phyloP scores from a whole-genome alignment of 2,329 filamentous ascomycete species.

The Cercospora berteroae region DNA sequence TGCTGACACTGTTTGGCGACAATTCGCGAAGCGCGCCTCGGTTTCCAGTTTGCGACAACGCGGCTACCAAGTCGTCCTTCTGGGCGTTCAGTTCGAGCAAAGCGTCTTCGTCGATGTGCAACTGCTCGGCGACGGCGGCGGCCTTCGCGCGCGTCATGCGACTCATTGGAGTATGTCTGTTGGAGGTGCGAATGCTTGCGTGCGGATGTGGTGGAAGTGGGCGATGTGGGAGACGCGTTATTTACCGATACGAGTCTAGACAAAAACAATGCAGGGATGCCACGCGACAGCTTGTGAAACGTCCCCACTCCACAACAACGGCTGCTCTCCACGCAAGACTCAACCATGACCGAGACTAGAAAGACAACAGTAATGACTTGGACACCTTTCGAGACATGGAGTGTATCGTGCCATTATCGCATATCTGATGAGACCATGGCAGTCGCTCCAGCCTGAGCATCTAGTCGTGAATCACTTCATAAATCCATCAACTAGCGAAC shows the following conservation, averaged over 20 bases:
- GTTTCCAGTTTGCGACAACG: slow-evolving; percentile 23
- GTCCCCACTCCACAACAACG: background rate
- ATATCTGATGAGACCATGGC: background rate
- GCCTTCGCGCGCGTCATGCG: slow-evolving; percentile 47
- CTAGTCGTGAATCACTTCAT: background rate
- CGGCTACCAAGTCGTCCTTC: slow-evolving; percentile 9
- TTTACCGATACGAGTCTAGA: slow-evolving; percentile 11
- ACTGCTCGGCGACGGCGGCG: slow-evolving; percentile 40
- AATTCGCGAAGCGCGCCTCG: slow-evolving; percentile 44
- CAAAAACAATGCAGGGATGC: slow-evolving; percentile 7
- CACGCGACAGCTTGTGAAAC: background rate
- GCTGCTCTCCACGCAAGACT: background rate
- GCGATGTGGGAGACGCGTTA: slow-evolving; percentile 8
- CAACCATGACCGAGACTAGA: background rate
- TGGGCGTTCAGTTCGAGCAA: slow-evolving; percentile 34
- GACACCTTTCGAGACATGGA: background rate
- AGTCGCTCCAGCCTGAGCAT: background rate
- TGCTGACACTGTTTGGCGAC: slow-evolving; percentile 38
- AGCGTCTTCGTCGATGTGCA: slow-evolving; percentile 39
- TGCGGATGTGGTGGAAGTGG: slow-evolving; percentile 10
- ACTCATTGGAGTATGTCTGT: slow-evolving; percentile 18
- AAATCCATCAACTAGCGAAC: background rate
- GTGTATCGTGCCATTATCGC: background rate
- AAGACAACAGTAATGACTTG: background rate
- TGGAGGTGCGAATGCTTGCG: background rate